A percentile compares a stretch with the other conserved stretches of the same genome.
Evolutionary conservation across 1,284 basidiomycete genomes (phyloP).

Genomic region (Paramarasmius palmivorus): DNA sequence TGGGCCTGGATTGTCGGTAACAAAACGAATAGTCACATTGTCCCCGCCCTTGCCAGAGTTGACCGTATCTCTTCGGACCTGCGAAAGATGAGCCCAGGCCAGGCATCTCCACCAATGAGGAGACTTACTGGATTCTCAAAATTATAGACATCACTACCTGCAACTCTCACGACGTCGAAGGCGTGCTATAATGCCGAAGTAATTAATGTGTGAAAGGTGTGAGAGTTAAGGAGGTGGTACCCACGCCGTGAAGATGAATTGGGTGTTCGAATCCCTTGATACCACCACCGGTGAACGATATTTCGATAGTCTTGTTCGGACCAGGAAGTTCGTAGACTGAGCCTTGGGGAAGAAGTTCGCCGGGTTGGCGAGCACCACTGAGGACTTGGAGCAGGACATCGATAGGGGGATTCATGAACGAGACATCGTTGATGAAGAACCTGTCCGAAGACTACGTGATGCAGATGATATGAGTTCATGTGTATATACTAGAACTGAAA

Average conservation of each 20-base stretch:
- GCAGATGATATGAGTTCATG: not conserved
- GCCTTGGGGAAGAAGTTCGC: constrained; percentile 21
- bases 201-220: not conserved
- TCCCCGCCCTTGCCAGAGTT: constrained; percentile 5
- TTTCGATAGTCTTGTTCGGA: constrained; percentile 21
- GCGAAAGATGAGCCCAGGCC: too few species aligned
- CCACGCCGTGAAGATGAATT: constrained; percentile 41
- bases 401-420: constrained; percentile 11
- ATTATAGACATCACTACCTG: constrained; percentile 3
- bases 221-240: constrained; percentile 22
- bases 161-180: constrained; percentile 11
- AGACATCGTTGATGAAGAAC: constrained; percentile 12
- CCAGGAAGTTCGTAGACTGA: constrained; percentile 19
- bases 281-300: constrained; percentile 16
- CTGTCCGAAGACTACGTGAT: not conserved
- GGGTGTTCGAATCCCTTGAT: constrained; percentile 30
- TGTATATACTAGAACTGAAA: not conserved
- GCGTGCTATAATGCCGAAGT: constrained; percentile 1
- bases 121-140: constrained; percentile 4
- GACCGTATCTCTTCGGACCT: constrained; percentile 11
- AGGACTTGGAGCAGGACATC: constrained; percentile 15
- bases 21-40: constrained; percentile 19
- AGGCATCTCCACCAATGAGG: too few species aligned
- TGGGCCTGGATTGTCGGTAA: constrained; percentile 19
- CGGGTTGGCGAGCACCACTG: not conserved